Evolutionary conservation across 1,139 yeast species (phyloP), one percentile per base, ranked within the genome.

Genomic region (Yamadazyma sp.): DNA sequence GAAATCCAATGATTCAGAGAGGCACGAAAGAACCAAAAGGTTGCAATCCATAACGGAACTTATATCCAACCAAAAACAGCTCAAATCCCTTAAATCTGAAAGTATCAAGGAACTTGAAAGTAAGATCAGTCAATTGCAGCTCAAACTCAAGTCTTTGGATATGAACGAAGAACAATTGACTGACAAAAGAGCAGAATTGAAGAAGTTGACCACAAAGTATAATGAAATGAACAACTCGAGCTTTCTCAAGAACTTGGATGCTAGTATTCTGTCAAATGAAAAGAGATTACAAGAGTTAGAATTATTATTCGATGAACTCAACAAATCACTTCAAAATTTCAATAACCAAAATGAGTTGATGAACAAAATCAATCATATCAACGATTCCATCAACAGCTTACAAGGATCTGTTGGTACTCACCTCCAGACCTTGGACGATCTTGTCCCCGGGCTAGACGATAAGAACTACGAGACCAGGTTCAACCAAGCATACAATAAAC

Each of bases 281-380:
- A 50, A 57, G 1, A 57, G 62, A 30, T 59, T 83, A 6, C 41
- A 61, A 1, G 50, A 58, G 7, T 42, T 79, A 11, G 94, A 84
- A 48, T 59, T 55, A 22, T 77, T 78, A 18, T 53, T 79, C 16
- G 94, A 86, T 10, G 69, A 68, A 1, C 50, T 81, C 17, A 75
- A 77, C 41, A 69, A 69, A 16, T 72, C 76, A 31, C 66, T 86
- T 6, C 59, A 75, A 5, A 58, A 64, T 14, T 72, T 77, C 12
- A 81, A 77, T 48, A 73, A 74, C 45, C 84, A 80, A 52, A 70
- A 86, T 1, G 92, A 81, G 38, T 51, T 74, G 2, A 64, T 75
- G 43, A 81, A 86, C 0, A 77, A 73, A 48, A 52, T 77, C 2
- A 64, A 71, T 0, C 55, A 79, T 29, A 51, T 81, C 12, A 46